A percentile compares a stretch with the other conserved stretches of the same genome.
These are phyloP conservation scores for Stenogyne calaminthoides DNA, from an alignment of 305 asterid species.

Conservation along the genomic window DNA sequence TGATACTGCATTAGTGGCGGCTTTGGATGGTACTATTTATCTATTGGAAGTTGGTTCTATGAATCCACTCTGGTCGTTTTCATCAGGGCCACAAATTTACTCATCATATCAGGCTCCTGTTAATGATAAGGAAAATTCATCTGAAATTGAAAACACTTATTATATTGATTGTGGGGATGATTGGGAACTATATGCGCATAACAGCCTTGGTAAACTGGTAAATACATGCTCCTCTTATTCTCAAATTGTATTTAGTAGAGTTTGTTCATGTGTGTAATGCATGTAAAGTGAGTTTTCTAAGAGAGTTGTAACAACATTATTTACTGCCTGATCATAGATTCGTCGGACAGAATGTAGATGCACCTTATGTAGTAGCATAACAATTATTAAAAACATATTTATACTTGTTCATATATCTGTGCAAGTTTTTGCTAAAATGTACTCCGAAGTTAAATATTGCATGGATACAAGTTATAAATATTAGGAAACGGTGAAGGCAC, in stretches of 20 bases:
- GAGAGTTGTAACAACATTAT: background rate
- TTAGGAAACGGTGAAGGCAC: background rate
- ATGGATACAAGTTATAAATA: background rate
- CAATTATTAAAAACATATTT: background rate
- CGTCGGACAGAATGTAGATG: background rate
- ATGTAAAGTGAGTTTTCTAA: background rate
- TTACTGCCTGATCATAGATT: background rate
- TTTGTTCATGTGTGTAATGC: background rate
- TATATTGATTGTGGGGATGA: constrained; percentile 89
- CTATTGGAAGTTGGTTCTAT: constrained; percentile 62
- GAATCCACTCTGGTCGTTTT: constrained; percentile 84
- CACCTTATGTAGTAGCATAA: background rate
- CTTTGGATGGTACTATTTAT: constrained; percentile 74
- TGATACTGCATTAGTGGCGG: constrained; percentile 85
- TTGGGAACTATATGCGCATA: constrained; percentile 82
- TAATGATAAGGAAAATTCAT: constrained; percentile 49
- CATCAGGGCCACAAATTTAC: constrained; percentile 75
- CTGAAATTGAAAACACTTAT: constrained; percentile 60
- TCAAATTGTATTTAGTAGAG: background rate
- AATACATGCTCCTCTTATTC: constrained; percentile 14
- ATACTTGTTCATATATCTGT: background rate
- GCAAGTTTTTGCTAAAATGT: background rate
- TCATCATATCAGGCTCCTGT: constrained; percentile 84
- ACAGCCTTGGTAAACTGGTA: constrained; percentile 79
- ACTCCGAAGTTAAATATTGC: background rate